Evolutionary conservation across 768 basidiomycete genomes (phyloP).

Genomic region (Gymnopilus dilepis): DNA sequence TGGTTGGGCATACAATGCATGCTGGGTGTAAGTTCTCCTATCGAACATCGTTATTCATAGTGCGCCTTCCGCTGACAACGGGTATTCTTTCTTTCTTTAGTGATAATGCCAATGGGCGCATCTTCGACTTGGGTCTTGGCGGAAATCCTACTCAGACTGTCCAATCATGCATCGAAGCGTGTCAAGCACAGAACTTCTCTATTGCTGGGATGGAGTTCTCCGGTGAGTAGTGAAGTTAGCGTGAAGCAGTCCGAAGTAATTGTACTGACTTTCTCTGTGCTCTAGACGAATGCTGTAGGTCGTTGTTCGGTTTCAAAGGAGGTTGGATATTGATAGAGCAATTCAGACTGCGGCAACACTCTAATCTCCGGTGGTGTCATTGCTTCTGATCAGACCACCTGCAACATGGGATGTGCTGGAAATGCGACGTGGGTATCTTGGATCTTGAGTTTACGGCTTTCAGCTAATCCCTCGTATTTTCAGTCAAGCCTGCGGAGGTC

Average conservation of each 20-base stretch:
- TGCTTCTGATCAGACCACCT: conserved; percentile 51
- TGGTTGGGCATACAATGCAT: conserved; percentile 63
- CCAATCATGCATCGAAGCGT: conserved; percentile 65
- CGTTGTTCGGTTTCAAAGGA: background rate
- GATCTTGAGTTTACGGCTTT: background rate
- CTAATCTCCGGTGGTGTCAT: conserved; percentile 64
- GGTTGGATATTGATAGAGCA: background rate
- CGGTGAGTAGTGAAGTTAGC: too few relatives aligned
- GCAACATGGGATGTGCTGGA: conserved; percentile 79
- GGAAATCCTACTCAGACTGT: conserved; percentile 52
- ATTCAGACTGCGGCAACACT: conserved; percentile 70
- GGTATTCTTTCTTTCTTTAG: conserved; percentile 26
- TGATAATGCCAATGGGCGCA: conserved; percentile 70
- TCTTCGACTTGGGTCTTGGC: conserved; percentile 40
- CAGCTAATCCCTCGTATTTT: conserved; percentile 8
- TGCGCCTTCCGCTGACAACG: conserved; percentile 10
- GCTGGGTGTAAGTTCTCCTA: conserved; percentile 58
- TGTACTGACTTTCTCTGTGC: background rate
- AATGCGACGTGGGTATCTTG: conserved; percentile 57
- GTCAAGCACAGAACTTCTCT: conserved; percentile 59
- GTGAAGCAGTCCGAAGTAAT: too few relatives aligned
- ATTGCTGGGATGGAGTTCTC: conserved; percentile 75
- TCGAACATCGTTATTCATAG: background rate
- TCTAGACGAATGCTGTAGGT: conserved; percentile 52
- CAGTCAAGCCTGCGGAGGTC: conserved; percentile 76